Percentiles rank a stretch among this genome's conserved stretches.
These are phyloP conservation scores for Vanrija humicola DNA, from an alignment of 1,284 basidiomycete genomes.

Conservation along the genomic window DNA sequence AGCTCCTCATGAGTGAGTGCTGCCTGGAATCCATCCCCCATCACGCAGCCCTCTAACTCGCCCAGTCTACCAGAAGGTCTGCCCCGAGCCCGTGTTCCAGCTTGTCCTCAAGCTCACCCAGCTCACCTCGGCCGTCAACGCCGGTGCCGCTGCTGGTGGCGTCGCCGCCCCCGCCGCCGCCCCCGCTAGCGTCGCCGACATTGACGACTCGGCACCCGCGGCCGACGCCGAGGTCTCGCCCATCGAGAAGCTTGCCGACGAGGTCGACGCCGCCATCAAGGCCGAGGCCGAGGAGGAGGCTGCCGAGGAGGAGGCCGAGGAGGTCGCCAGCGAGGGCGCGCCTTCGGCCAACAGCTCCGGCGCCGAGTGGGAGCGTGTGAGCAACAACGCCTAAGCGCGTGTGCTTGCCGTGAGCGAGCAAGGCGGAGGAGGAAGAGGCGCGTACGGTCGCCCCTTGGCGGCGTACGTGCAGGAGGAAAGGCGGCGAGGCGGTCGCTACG, in stretches of 20 bases:
- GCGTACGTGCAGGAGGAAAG: too few species aligned
- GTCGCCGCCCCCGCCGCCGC: not conserved
- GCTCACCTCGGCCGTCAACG: constrained; percentile 13
- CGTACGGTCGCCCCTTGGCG: too few species aligned
- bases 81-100: constrained; percentile 82
- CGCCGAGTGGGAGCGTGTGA: constrained; percentile 2
- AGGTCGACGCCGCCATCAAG: not conserved
- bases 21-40: not conserved
- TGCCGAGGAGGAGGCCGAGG: not conserved
- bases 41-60: not conserved
- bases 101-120: constrained; percentile 78
- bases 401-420: too few species aligned
- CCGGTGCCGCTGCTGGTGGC: constrained; percentile 5
- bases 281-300: not conserved
- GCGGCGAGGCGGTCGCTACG: too few species aligned
- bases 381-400: constrained; percentile 5
- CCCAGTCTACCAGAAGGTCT: constrained; percentile 79
- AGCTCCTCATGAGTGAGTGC: constrained; percentile 67
- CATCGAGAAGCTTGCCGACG: not conserved
- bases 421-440: too few species aligned
- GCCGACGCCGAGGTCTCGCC: not conserved
- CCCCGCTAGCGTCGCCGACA: constrained; percentile 4
- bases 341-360: too few species aligned
- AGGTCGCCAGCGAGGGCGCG: not conserved
- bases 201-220: constrained; percentile 6